Evolutionary conservation across 768 basidiomycete species (phyloP), one percentile per base, ranked within the genome.

Genomic region (Collybia nuda): DNA sequence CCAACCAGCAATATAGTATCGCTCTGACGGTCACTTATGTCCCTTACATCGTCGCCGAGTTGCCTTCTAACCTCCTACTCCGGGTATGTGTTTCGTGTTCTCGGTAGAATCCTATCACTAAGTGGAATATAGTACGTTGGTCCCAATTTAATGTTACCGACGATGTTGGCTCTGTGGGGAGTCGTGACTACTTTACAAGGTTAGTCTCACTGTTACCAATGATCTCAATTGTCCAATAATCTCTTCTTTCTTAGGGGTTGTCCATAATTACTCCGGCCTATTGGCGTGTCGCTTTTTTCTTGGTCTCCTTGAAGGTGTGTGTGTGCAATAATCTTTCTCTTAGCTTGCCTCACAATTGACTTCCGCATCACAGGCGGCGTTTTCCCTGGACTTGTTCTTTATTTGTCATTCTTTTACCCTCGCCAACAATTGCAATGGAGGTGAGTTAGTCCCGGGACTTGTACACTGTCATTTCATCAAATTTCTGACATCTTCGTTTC

Each of bases 151-250:
- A 51, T 58, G 51, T 41, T 58, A 43, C 86, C 88, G 0, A 64
- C 78, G 1, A 80, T 87, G 76, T 65, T 87, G 42, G 74, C 78
- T 0, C 56, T 80, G 1, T 90, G 88, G 86, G 87, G 87, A n/a
- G 41, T 86, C n/a, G 75, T 83, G 12, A 75, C 78, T 8, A 73
- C 82, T 7, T 67, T 81, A 40, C 85, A 88, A 74, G 85, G 83
- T 76, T 44, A 21, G 56, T 49, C 23, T 44, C 37, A n/a, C 43
- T 40, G 5, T 28, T 28, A 26, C 5, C 19, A 11, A 40, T 7
- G 35, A 1, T 29, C 18, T 3, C 6, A 17, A 15, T 9, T 1
- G n/a, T 41, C 9, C 40, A 23, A 48, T 53, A 6, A 57, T 21
- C 24, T 2, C 19, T 15, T 23, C 17, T 21, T 19, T 21, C 18